Base-by-base conservation (phyloP, 2,329 filamentous ascomycete genomes). In the Chrysoporthe puriensis region DNA sequence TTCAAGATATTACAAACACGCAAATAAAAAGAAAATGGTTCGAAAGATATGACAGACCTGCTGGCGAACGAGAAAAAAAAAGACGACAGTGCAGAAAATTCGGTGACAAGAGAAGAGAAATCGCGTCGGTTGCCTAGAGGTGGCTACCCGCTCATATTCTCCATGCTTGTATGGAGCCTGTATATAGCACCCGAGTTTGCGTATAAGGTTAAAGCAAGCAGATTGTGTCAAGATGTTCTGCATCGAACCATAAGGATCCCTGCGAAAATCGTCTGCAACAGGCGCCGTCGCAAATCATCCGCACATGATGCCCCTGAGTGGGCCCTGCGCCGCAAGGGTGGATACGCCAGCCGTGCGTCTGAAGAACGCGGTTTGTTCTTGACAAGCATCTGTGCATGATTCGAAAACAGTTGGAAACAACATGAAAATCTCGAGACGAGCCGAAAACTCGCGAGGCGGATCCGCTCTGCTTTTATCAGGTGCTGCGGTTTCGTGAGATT, bases 261-360 rank as follows among this genome's bases (percentile, higher is more conserved):
- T 61, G 66, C 62, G 56, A 56, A 59, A 48, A 59, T 57, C 58
- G 42, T 50, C 66, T 68, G 66, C 66, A 61, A 68, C 66, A 52
- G 57, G 59, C 18, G 66, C 62, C 62, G 66, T 68, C 57, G 62
- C 66, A 68, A 21, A 40, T 68, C 57, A 54, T 57, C 62, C 62
- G 66, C 66, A 68, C 58, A 63, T 68, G 63, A 61, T 56, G 46
- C 66, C 66, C 66, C 66, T 68, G 66, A 62, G 66, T 68, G 66
- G 62, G 62, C 32, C 9, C 32, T 18, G 48, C 32, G 7, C 46
- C 21, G 61, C 54, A 48, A 54, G 21, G 32, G 46, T 43, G 46
- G 36, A 36, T 26, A 26, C n/a, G 16, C 36, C 34, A 26, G 48
- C 61, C 46, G n/a, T 52, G 61, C n/a, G 48, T 36, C n/a, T 32